Conservation (phyloP, 352 stramenopile genomes). For the Phytophthora fragariae region DNA sequence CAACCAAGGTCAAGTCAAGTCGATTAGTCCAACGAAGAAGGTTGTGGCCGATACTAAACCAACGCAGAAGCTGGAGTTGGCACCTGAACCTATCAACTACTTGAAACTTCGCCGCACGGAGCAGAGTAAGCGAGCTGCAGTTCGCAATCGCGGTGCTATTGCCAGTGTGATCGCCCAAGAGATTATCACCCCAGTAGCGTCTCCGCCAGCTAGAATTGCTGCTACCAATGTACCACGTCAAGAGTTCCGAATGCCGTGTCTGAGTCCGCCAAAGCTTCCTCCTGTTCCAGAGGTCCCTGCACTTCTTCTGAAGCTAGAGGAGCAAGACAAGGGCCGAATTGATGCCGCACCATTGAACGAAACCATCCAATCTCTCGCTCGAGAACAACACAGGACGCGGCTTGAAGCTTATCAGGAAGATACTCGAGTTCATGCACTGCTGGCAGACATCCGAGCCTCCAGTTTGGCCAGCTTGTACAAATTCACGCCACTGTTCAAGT, state of each 20-base stretch:
- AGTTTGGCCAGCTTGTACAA: constrained; percentile 56
- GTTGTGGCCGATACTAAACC: neutral
- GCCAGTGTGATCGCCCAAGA: constrained; percentile 51
- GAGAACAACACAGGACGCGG: constrained; percentile 38
- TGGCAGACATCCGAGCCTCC: constrained; percentile 49
- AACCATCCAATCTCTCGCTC: constrained; percentile 32
- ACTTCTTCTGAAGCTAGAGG: constrained; percentile 23
- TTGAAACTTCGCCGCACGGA: constrained; percentile 67
- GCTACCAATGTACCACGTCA: constrained; percentile 7
- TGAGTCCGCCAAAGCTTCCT: constrained; percentile 22
- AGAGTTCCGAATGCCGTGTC: constrained; percentile 26
- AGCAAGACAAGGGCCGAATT: constrained; percentile 31
- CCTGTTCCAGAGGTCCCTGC: constrained; percentile 8
- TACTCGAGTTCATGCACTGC: constrained; percentile 43
- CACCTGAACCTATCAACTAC: constrained; percentile 70
- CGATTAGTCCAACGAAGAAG: constrained; percentile 18
- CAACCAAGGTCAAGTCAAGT: constrained; percentile 23
- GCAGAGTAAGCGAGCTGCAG: constrained; percentile 53
- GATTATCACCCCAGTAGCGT: constrained; percentile 50
- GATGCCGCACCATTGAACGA: constrained; percentile 26
- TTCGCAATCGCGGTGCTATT: constrained; percentile 54
- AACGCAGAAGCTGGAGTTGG: constrained; percentile 23
- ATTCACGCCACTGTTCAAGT: constrained; percentile 67
- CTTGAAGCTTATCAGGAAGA: constrained; percentile 38
- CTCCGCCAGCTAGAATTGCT: constrained; percentile 14